Conservation (phyloP, 1,284 basidiomycete genomes). For the Malassezia dermatis region DNA sequence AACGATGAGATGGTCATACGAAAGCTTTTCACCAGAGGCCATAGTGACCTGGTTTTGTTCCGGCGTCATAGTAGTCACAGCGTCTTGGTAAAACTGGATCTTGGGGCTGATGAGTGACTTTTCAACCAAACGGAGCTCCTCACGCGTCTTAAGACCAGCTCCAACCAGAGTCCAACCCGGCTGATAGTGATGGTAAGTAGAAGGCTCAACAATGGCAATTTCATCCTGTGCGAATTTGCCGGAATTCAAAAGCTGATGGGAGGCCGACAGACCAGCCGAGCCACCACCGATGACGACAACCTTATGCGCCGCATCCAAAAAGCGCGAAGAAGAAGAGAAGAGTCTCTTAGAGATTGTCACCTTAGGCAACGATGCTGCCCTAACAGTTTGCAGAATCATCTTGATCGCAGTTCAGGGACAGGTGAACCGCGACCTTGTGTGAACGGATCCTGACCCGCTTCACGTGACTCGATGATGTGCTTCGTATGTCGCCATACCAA, state of each 20-base stretch:
- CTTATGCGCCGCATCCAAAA: slow-evolving; percentile 22
- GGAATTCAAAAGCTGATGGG: slow-evolving; percentile 54
- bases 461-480: background rate
- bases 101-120: slow-evolving; percentile 50
- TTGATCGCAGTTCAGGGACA: background rate
- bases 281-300: slow-evolving; percentile 49
- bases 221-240: slow-evolving; percentile 25
- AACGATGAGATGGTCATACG: slow-evolving; percentile 79
- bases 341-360: background rate
- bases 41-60: slow-evolving; percentile 61
- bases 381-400: slow-evolving; percentile 3
- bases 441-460: background rate
- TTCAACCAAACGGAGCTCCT: slow-evolving; percentile 63
- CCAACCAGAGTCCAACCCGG: slow-evolving; percentile 76
- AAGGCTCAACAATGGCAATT: slow-evolving; percentile 38
- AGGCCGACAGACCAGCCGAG: slow-evolving; percentile 47
- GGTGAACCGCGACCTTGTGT: background rate
- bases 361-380: background rate
- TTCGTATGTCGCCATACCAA: background rate
- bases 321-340: slow-evolving; percentile 6
- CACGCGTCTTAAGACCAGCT: slow-evolving; percentile 61
- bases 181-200: slow-evolving; percentile 39
- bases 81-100: slow-evolving; percentile 64
- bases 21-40: slow-evolving; percentile 60
- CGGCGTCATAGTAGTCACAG: slow-evolving; percentile 65